Percentiles rank a stretch among this genome's conserved stretches.
phyloP scores from a whole-genome alignment of 2,329 filamentous ascomycete species.

The Aureobasidium sp. region DNA sequence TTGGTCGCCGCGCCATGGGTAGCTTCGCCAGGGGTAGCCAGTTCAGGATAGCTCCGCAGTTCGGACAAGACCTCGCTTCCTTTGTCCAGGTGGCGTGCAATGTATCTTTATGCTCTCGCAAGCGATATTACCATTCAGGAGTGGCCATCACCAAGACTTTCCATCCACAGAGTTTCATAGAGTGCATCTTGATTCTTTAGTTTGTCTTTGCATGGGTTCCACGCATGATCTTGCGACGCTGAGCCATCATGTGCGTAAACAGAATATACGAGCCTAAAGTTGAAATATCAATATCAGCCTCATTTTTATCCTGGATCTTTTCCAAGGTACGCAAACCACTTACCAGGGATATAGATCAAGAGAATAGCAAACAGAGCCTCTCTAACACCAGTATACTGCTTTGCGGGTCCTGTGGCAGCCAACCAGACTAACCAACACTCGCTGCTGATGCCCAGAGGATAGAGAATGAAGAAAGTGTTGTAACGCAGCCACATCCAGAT shows the following conservation, averaged over 20 bases:
- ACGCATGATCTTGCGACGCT: slow-evolving; percentile 71
- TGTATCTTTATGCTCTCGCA: not conserved
- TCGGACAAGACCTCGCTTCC: too few relatives aligned
- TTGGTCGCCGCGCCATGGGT: too few relatives aligned
- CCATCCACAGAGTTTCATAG: not conserved
- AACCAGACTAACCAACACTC: slow-evolving; percentile 59
- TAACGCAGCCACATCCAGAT: slow-evolving; percentile 69
- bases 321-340: slow-evolving; percentile 30
- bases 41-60: too few relatives aligned
- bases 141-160: not conserved
- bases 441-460: slow-evolving; percentile 82
- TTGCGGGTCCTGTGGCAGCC: not conserved
- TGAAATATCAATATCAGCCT: not conserved
- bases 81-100: not conserved
- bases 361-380: slow-evolving; percentile 43
- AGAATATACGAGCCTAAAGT: slow-evolving; percentile 64
- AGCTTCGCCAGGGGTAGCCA: too few relatives aligned
- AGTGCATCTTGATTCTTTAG: not conserved
- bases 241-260: slow-evolving; percentile 91
- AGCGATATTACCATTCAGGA: not conserved
- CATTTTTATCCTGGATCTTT: too few relatives aligned
- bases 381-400: not conserved
- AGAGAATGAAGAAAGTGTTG: slow-evolving; percentile 88
- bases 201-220: slow-evolving; percentile 21
- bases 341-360: slow-evolving; percentile 72